Evolutionary conservation across 2,329 filamentous ascomycete species (phyloP).

Genomic region (Penicillium crustosum): DNA sequence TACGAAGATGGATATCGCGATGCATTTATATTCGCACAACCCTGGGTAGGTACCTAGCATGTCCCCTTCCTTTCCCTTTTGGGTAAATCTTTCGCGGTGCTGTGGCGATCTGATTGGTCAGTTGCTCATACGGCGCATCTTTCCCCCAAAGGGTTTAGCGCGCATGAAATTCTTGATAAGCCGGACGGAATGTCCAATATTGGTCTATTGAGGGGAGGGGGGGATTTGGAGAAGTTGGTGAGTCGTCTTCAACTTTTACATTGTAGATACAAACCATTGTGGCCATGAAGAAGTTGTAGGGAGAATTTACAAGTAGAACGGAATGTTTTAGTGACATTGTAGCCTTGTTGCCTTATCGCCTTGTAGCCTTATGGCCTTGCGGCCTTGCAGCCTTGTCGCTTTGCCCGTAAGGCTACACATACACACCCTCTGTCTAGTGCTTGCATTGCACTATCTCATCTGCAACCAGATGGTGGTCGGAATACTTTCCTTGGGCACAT

Average conservation of each 20-base stretch:
- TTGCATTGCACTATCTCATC: no score
- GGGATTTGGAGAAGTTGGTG: not conserved
- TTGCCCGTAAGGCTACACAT: no score
- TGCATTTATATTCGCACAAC: constrained; percentile 11
- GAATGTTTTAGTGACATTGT: not conserved
- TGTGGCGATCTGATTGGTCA: constrained; percentile 15
- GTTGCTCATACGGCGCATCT: constrained; percentile 16
- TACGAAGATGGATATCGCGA: not conserved
- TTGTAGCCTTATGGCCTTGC: not conserved
- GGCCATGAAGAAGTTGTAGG: no score
- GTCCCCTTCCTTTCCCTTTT: constrained; percentile 7
- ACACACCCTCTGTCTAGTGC: no score
- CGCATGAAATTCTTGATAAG: not conserved
- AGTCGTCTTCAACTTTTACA: not conserved
- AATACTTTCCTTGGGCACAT: no score
- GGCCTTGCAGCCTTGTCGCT: no score
- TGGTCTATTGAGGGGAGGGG: not conserved
- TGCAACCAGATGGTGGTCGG: no score
- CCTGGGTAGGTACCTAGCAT: not conserved
- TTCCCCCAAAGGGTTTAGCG: constrained; percentile 19
- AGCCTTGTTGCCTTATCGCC: no score
- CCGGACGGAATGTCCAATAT: not conserved
- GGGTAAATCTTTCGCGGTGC: constrained; percentile 20
- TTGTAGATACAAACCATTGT: no score
- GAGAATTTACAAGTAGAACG: no score